Percentiles rank a stretch among this genome's conserved stretches.
Conservation (phyloP, 177 flowering plant genomes). For the Vitis hybrid region DNA sequence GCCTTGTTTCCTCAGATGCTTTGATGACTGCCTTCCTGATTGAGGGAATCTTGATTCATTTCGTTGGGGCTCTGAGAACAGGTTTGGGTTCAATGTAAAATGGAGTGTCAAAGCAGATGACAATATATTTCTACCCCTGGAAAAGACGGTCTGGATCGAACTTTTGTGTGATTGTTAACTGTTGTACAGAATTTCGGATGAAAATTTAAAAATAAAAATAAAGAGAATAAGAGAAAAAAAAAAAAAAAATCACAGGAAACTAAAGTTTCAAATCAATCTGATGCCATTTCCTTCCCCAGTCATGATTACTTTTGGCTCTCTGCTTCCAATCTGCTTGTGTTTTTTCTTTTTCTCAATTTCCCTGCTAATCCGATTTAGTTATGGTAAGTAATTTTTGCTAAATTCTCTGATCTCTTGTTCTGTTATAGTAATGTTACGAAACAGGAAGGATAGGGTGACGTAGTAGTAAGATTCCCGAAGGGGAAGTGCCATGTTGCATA, state of each 20-base stretch:
- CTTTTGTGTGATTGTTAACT: not conserved
- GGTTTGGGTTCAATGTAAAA: not conserved
- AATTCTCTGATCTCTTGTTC: too few relatives aligned
- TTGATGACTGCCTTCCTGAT: not conserved
- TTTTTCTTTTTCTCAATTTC: too few relatives aligned
- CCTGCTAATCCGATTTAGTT: too few relatives aligned
- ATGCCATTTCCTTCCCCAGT: not conserved
- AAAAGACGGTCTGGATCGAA: not conserved
- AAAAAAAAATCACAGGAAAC: not conserved
- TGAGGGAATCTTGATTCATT: not conserved
- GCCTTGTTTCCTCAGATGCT: constrained; percentile 1
- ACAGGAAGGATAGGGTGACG: too few relatives aligned
- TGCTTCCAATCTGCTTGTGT: not conserved
- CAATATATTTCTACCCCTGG: too few relatives aligned
- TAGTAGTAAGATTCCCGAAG: too few relatives aligned
- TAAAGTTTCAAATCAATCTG: not conserved
- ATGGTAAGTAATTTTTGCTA: too few relatives aligned
- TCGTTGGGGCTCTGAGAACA: not conserved
- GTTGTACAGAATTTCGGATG: not conserved
- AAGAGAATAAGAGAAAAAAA: not conserved
- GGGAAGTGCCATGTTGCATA: too few relatives aligned
- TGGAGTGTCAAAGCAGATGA: not conserved
- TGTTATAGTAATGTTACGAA: too few relatives aligned
- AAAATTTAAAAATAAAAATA: not conserved
- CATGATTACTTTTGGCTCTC: not conserved